phyloP scores from a whole-genome alignment of 2,329 filamentous ascomycete genomes.

The Hysterium pulicare region DNA sequence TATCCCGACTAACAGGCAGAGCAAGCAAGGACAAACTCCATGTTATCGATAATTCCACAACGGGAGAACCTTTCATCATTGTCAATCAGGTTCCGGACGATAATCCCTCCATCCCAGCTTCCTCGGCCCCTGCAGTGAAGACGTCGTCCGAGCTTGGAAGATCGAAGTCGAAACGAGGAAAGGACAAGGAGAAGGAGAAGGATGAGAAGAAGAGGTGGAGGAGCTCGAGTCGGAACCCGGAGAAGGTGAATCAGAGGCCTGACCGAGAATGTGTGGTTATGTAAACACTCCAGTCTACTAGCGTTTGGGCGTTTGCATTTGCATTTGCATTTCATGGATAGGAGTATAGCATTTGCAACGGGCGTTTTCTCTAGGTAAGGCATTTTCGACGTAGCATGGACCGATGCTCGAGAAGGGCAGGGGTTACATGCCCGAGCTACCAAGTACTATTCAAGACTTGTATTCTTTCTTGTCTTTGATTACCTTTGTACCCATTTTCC shows the following conservation, averaged over 20 bases:
- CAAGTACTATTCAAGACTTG: no score
- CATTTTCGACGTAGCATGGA: no score
- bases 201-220: constrained; percentile 2
- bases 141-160: background rate
- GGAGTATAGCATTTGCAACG: no score
- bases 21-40: constrained; percentile 42
- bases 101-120: background rate
- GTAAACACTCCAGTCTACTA: constrained; percentile 29
- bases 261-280: constrained; percentile 42
- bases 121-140: background rate
- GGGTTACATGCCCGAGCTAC: no score
- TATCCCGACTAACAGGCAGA: constrained; percentile 37
- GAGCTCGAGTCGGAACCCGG: constrained; percentile 6
- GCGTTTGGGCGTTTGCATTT: no score
- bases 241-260: constrained; percentile 4
- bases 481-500: no score
- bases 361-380: no score
- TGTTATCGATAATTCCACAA: constrained; percentile 9
- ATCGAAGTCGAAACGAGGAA: background rate
- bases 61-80: constrained; percentile 24
- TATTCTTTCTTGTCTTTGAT: no score
- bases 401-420: no score
- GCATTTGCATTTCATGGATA: no score
- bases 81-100: constrained; percentile 16
- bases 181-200: background rate